phyloP scores from a whole-genome alignment of 2,329 filamentous ascomycete species.

The Fusarium sp. region DNA sequence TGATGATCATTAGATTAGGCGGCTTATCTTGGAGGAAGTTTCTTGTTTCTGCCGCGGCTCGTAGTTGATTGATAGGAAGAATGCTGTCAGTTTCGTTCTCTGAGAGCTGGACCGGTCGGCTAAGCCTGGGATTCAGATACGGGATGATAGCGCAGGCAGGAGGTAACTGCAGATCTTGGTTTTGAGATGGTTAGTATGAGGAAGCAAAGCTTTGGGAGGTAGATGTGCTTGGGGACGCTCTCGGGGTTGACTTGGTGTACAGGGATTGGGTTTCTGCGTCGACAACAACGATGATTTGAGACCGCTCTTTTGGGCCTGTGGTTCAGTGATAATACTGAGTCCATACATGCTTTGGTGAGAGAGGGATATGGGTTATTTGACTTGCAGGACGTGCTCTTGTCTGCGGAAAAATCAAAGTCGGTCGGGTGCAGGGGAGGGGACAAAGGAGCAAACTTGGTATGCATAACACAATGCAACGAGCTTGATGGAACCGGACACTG shows the following conservation, averaged over 20 bases:
- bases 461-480: too few species aligned
- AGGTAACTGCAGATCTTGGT: too few species aligned
- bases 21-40: rapidly evolving
- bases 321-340: background rate
- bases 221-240: background rate
- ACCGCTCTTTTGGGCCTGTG: background rate
- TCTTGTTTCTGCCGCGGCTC: rapidly evolving
- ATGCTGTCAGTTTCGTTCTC: background rate
- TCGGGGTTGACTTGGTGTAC: background rate
- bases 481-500: rapidly evolving
- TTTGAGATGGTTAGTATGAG: rapidly evolving
- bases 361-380: rapidly evolving
- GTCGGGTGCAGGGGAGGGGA: too few species aligned
- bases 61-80: too few species aligned
- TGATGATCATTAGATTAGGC: rapidly evolving
- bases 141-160: background rate
- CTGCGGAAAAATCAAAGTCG: background rate
- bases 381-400: background rate
- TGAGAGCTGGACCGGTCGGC: background rate
- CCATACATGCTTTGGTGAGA: rapidly evolving
- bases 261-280: background rate
- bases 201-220: rapidly evolving
- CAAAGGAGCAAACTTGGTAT: too few species aligned
- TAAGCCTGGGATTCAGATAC: background rate
- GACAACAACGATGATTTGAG: background rate